Evolutionary conservation across 2,329 filamentous ascomycete genomes (phyloP), one percentile per base, ranked within the genome.

Genomic region (Chaetothyriales sp.): DNA sequence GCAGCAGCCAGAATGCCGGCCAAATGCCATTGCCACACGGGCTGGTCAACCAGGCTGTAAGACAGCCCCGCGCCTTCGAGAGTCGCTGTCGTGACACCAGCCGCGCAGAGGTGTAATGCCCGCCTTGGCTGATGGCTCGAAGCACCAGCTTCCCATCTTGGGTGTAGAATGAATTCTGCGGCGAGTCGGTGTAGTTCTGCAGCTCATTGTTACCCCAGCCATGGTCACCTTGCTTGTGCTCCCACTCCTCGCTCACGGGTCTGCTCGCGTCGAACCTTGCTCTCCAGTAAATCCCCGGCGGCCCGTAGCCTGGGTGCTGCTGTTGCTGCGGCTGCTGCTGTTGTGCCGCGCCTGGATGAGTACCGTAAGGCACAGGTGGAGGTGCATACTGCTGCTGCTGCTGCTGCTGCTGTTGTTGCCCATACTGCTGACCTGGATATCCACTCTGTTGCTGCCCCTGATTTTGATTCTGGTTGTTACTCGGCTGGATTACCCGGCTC

Each of bases 201-300:
- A 58, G 53, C 46, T 60, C 58, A 44, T 57, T 58, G 47, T 60
- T 60, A 8, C 58, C 58, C 58, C 58, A 60, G 44, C 58, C 58
- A n/a, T 45, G 18, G 43, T 59, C 55, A 45, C 57, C 57, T 44
- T 59, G 57, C 46, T 60, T 60, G 19, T 55, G 53, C 39, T 60
- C 58, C 53, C 53, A 60, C 26, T 57, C 54, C 15, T 49, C 45
- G 43, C 49, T 52, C 7, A 60, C 47, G 1, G 55, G 52, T 5
- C 32, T 44, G 9, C 42, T 49, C 5, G 57, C 52, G 20, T 60
- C 56, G 49, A 60, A 56, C 0, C 42, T 47, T 9, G 58, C 50
- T 36, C 54, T 48, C 58, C 58, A 60, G 54, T 60, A 60, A 15
- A 39, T 15, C 15, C 32, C 32, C 15, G 32, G 32, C 3, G 32